These are phyloP conservation scores for Penicillium arizonense DNA, from an alignment of 495 filamentous ascomycete species.

Conservation along the genomic window DNA sequence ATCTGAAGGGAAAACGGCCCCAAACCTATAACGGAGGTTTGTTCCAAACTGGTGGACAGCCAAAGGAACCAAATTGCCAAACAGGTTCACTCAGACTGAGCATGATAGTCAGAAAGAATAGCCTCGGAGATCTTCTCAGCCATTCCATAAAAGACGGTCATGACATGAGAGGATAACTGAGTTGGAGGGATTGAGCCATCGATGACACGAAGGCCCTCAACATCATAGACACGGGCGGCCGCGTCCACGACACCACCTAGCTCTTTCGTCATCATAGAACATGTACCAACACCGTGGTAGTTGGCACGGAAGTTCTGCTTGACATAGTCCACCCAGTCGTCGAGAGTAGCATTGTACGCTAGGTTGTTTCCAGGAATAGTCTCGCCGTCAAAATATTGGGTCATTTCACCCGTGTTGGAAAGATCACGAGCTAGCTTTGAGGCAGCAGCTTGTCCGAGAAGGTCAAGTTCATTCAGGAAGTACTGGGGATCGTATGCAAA, in stretches of 20 bases:
- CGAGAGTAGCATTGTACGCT: conserved; percentile 37
- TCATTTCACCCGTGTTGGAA: conserved; percentile 28
- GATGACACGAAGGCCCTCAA: conserved; percentile 44
- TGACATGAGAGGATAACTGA: conserved; percentile 30
- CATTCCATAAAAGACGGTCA: conserved; percentile 42
- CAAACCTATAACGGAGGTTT: no score
- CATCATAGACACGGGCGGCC: conserved; percentile 43
- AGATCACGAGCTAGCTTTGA: conserved; percentile 48
- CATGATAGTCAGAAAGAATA: conserved; percentile 13
- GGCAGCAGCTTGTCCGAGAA: conserved; percentile 46
- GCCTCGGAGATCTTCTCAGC: conserved; percentile 38
- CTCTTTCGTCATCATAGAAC: conserved; percentile 45
- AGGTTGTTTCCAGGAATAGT: conserved; percentile 37
- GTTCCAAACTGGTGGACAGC: no score
- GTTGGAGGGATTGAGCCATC: conserved; percentile 44
- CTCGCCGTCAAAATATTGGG: conserved; percentile 36
- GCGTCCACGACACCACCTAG: conserved; percentile 48
- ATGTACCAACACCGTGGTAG: conserved; percentile 47
- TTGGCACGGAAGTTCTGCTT: conserved; percentile 31
- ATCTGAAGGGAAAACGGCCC: no score
- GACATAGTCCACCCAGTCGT: conserved; percentile 37
- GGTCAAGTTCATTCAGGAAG: conserved; percentile 49
- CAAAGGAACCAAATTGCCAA: no score
- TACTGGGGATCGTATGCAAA: conserved; percentile 49
- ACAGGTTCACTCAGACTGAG: no score